phyloP scores from a whole-genome alignment of 164 flowering plant species.

The Protea cynaroides region DNA sequence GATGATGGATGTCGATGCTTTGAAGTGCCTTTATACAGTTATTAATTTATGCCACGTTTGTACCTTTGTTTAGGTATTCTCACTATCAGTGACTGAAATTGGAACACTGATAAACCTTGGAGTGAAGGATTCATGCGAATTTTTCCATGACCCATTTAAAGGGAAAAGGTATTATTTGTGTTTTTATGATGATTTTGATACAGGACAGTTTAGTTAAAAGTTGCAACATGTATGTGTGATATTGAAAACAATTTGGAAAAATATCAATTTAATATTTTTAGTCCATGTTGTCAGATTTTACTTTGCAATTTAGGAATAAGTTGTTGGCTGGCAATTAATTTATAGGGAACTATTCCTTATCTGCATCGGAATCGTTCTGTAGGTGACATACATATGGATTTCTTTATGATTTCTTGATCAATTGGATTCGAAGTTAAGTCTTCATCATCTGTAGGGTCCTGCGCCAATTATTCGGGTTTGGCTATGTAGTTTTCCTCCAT shows the following conservation, averaged over 20 bases:
- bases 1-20: too few species aligned
- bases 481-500: neutral
- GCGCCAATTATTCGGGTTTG: neutral
- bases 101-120: constrained; percentile 79
- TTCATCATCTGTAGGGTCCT: neutral
- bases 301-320: neutral
- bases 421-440: too few species aligned
- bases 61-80: constrained; percentile 56
- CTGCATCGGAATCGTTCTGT: neutral
- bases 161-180: constrained; percentile 66
- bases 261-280: neutral
- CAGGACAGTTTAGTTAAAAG: neutral
- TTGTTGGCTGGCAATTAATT: neutral
- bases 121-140: constrained; percentile 73
- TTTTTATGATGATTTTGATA: neutral
- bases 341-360: neutral
- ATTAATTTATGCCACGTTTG: neutral
- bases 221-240: neutral
- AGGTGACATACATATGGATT: neutral
- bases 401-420: neutral
- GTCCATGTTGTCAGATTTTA: neutral
- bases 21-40: neutral
- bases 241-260: neutral
- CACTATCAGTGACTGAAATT: constrained; percentile 77
- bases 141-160: constrained; percentile 85